phyloP scores from a whole-genome alignment of 163 green algal genomes.

The Scenedesmus sp. region DNA sequence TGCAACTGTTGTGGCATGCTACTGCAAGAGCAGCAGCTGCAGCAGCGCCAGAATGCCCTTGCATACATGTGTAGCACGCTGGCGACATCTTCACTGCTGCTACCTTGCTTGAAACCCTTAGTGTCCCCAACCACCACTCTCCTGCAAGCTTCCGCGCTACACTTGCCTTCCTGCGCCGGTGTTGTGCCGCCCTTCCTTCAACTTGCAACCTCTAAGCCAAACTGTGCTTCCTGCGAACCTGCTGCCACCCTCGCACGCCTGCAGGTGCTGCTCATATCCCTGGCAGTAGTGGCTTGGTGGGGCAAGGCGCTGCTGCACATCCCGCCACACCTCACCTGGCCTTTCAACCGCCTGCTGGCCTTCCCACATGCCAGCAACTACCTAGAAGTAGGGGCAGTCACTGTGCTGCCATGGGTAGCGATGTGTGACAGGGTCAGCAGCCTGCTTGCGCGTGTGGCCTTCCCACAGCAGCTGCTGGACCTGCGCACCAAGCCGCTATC shows the following conservation, averaged over 20 bases:
- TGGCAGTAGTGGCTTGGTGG: slow-evolving; percentile 55
- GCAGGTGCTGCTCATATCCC: slow-evolving; percentile 34
- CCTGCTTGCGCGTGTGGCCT: slow-evolving; percentile 32
- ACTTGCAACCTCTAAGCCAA: neutral
- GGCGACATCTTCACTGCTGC: neutral
- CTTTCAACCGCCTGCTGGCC: slow-evolving; percentile 50
- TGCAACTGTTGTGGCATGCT: neutral
- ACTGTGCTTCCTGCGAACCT: neutral
- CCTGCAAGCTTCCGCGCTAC: neutral
- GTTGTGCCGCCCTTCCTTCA: neutral
- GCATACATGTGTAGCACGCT: neutral
- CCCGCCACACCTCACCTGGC: slow-evolving; percentile 38
- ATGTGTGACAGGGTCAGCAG: slow-evolving; percentile 53
- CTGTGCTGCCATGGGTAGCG: slow-evolving; percentile 56
- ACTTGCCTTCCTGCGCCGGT: neutral
- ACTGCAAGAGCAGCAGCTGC: neutral
- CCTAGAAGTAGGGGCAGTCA: slow-evolving; percentile 51
- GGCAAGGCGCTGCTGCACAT: slow-evolving; percentile 51
- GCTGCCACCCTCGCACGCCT: neutral
- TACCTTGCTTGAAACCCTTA: too few species aligned
- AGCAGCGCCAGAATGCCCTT: neutral
- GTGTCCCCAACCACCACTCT: neutral
- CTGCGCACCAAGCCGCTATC: slow-evolving; percentile 41
- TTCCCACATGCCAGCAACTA: slow-evolving; percentile 57
- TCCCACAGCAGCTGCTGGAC: slow-evolving; percentile 49